These are phyloP conservation scores for Cyclotella baltica DNA, from an alignment of 108 stramenopile species.

Conservation along the genomic window DNA sequence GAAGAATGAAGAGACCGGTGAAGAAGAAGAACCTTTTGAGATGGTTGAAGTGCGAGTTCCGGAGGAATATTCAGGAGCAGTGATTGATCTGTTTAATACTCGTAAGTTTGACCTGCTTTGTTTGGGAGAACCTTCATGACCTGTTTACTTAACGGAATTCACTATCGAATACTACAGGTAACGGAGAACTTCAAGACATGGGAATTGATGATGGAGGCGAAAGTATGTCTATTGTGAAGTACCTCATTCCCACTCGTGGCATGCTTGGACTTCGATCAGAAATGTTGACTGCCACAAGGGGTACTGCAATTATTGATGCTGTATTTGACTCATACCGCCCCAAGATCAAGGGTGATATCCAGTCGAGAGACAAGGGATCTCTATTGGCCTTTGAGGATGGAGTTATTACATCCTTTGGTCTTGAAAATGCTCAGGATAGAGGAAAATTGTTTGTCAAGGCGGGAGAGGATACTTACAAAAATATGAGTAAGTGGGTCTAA, in stretches of 20 bases:
- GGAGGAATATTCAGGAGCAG: conserved; percentile 92
- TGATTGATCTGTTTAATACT: conserved; percentile 92
- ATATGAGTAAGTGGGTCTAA: conserved; percentile 88
- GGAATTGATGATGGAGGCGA: conserved; percentile 86
- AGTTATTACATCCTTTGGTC: conserved; percentile 87
- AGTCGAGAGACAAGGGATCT: conserved; percentile 94
- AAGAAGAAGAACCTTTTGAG: conserved; percentile 96
- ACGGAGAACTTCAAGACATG: conserved; percentile 96
- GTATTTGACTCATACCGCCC: conserved; percentile 95
- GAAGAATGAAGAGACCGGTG: conserved; percentile 89
- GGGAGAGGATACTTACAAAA: conserved; percentile 91
- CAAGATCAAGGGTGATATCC: conserved; percentile 86
- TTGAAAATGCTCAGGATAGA: conserved; percentile 94
- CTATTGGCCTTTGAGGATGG: conserved; percentile 96
- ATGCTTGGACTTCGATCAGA: conserved; percentile 96
- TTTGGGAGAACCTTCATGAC: background rate
- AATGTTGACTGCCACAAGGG: conserved; percentile 92
- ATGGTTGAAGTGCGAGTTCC: conserved; percentile 94
- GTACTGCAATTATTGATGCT: conserved; percentile 96
- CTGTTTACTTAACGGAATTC: background rate
- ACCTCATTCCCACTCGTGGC: conserved; percentile 97
- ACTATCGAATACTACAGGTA: background rate
- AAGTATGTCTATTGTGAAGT: conserved; percentile 88
- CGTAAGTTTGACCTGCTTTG: conserved; percentile 48
- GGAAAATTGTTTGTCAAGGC: conserved; percentile 91